These are phyloP conservation scores for Deuterostichococcus epilithicus DNA, from an alignment of 139 green algal genomes.

Conservation along the genomic window DNA sequence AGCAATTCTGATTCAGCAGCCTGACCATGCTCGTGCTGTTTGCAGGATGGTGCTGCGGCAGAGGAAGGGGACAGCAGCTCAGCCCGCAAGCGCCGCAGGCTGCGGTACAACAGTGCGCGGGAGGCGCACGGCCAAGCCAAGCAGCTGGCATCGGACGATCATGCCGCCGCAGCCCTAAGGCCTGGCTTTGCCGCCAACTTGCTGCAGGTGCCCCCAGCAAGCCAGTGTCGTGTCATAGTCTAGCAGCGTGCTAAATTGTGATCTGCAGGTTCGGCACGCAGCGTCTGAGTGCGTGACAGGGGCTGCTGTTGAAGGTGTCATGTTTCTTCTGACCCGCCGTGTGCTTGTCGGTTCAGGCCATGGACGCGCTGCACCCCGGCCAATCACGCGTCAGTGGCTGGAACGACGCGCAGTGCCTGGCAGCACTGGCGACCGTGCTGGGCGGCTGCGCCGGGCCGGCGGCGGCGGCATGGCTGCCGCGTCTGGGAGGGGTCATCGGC, in stretches of 20 bases:
- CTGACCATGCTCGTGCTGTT: too few species aligned
- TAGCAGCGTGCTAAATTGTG: too few species aligned
- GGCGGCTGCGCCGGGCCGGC: background rate
- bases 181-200: conserved; percentile 3
- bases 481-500: background rate
- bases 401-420: background rate
- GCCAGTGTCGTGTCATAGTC: too few species aligned
- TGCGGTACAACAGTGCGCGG: conserved; percentile 11
- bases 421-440: background rate
- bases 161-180: background rate
- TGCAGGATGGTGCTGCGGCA: background rate
- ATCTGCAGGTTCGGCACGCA: too few species aligned
- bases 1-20: too few species aligned
- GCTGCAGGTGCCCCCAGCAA: too few species aligned
- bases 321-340: too few species aligned
- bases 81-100: conserved; percentile 17
- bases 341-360: background rate
- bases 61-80: background rate
- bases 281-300: too few species aligned
- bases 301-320: too few species aligned
- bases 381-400: background rate
- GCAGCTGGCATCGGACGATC: background rate
- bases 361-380: background rate
- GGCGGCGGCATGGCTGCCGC: background rate
- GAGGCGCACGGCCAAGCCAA: background rate